Percentiles rank a stretch among this genome's conserved stretches.
Conservation (phyloP, 2,329 filamentous ascomycete genomes). For the Penicillium sp. region DNA sequence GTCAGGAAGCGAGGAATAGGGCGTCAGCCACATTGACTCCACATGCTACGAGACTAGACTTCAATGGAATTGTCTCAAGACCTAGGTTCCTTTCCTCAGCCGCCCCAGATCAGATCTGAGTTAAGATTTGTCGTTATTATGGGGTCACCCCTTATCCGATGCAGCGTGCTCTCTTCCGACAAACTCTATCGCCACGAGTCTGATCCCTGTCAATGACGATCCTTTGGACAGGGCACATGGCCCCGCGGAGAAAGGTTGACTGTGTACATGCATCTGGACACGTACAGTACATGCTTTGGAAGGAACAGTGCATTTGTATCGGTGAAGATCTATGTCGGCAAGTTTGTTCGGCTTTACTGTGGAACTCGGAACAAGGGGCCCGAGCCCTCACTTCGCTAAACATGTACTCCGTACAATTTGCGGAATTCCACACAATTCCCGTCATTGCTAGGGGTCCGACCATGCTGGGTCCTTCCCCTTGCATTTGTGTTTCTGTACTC, state of each 20-base stretch:
- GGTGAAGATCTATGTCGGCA: not conserved
- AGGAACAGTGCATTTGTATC: not conserved
- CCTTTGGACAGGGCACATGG: not conserved
- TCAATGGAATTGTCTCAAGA: not conserved
- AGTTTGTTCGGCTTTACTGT: not conserved
- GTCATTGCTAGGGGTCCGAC: not conserved
- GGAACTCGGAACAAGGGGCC: constrained; percentile 13
- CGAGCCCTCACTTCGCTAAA: constrained; percentile 8
- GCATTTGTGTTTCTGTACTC: not conserved
- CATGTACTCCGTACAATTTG: too few species aligned
- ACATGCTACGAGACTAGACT: not conserved
- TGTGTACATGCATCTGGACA: not conserved
- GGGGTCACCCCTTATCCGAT: constrained; percentile 1
- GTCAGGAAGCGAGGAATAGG: not conserved
- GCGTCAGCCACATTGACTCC: constrained; percentile 1
- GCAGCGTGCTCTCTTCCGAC: not conserved
- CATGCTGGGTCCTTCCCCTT: not conserved
- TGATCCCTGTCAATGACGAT: constrained; percentile 5
- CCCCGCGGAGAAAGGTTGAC: not conserved
- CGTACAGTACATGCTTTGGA: not conserved
- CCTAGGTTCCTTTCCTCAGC: not conserved
- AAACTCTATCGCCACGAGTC: constrained; percentile 11
- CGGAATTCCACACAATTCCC: constrained; percentile 2
- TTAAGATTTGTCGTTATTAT: not conserved
- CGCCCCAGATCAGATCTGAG: not conserved